Evolutionary conservation across 495 filamentous ascomycete species (phyloP).

Genomic region (Trichocladium antarcticum): DNA sequence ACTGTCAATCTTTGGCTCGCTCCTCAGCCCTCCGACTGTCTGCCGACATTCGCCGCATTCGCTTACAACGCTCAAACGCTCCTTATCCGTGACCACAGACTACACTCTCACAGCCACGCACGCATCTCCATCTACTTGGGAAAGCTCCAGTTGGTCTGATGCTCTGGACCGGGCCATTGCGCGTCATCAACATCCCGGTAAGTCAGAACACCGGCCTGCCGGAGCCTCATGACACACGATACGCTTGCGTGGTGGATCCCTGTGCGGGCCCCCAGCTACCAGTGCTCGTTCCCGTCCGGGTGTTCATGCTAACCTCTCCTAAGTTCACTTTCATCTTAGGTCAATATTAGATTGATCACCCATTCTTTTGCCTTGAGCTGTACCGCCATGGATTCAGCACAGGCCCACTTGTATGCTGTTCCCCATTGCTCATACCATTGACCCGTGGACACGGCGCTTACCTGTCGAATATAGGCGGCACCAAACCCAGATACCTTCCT

Average conservation of each 20-base stretch:
- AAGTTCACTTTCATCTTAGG: slow-evolving; percentile 18
- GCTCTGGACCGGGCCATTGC: slow-evolving; percentile 20
- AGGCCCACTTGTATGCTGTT: slow-evolving; percentile 33
- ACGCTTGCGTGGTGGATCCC: slow-evolving; percentile 18
- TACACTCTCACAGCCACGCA: not conserved
- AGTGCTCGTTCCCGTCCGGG: slow-evolving; percentile 13
- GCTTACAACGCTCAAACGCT: not conserved
- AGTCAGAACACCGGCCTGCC: slow-evolving; percentile 24
- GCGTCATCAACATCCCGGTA: slow-evolving; percentile 29
- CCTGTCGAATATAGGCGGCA: slow-evolving; percentile 29
- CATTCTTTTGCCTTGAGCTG: slow-evolving; percentile 20
- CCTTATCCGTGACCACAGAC: not conserved
- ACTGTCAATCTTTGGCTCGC: slow-evolving; percentile 19
- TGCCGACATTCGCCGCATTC: slow-evolving; percentile 6
- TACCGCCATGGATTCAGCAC: slow-evolving; percentile 33
- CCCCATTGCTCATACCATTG: slow-evolving; percentile 6
- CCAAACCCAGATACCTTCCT: slow-evolving; percentile 34
- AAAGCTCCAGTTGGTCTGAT: slow-evolving; percentile 9
- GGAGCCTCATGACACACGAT: slow-evolving; percentile 23
- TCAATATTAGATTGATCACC: slow-evolving; percentile 29
- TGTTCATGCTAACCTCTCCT: slow-evolving; percentile 29
- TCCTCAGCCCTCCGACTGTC: not conserved
- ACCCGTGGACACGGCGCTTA: slow-evolving; percentile 24
- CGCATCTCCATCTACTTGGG: slow-evolving; percentile 7
- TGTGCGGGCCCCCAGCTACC: slow-evolving; percentile 13